Conservation (phyloP, 2,329 filamentous ascomycete genomes). For the Hymenotorrendiella dingleyae region DNA sequence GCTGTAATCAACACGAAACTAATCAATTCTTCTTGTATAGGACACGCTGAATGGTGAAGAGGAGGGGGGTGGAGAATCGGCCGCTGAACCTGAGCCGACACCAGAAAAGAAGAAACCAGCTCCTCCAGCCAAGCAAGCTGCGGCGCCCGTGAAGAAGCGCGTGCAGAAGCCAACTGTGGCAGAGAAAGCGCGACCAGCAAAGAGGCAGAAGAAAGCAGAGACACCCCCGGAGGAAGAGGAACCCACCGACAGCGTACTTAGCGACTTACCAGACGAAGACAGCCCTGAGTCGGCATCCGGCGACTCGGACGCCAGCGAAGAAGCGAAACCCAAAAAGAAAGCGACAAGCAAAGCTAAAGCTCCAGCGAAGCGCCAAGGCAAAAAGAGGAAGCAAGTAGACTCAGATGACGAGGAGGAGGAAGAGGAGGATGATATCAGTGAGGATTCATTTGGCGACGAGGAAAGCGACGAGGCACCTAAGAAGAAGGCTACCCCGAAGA, state of each 20-base stretch:
- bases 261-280: slow-evolving; percentile 11
- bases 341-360: slow-evolving; percentile 24
- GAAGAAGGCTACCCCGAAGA: slow-evolving; percentile 14
- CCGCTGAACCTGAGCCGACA: too few species aligned
- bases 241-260: slow-evolving; percentile 10
- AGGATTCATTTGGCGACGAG: slow-evolving; percentile 13
- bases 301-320: slow-evolving; percentile 16
- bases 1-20: neutral
- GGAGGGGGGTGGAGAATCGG: slow-evolving; percentile 5
- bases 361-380: slow-evolving; percentile 22
- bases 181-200: slow-evolving; percentile 31
- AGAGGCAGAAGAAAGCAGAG: slow-evolving; percentile 22
- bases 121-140: slow-evolving; percentile 24
- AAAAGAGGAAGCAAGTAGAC: slow-evolving; percentile 20
- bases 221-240: slow-evolving; percentile 8
- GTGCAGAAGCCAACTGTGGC: slow-evolving; percentile 31
- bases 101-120: slow-evolving; percentile 7
- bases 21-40: neutral
- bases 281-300: slow-evolving; percentile 10
- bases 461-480: slow-evolving; percentile 10
- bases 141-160: slow-evolving; percentile 39
- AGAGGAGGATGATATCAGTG: slow-evolving; percentile 8
- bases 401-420: slow-evolving; percentile 22
- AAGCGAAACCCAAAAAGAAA: slow-evolving; percentile 38
- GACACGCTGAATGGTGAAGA: slow-evolving; percentile 3